phyloP scores from a whole-genome alignment of 441 rosid genomes.

The Gossypium trilobum region DNA sequence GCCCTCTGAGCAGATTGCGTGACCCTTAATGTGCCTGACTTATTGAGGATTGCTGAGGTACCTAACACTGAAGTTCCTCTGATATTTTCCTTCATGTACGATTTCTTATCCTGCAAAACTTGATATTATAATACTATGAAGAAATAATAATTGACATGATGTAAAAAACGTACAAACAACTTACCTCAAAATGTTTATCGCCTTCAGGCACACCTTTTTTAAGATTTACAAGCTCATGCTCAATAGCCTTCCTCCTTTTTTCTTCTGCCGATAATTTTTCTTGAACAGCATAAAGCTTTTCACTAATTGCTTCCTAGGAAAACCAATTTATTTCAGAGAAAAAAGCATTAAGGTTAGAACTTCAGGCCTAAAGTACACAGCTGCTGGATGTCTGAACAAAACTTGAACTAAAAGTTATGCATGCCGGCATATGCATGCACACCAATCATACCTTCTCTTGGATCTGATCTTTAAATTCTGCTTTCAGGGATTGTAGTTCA shows the following conservation, averaged over 20 bases:
- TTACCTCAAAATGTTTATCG: conserved; percentile 49
- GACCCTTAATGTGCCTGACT: conserved; percentile 52
- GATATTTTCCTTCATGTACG: conserved; percentile 41
- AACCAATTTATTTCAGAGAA: conserved; percentile 12
- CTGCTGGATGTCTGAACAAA: background rate
- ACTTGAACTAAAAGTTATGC: background rate
- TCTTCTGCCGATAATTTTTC: conserved; percentile 63
- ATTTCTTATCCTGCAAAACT: conserved; percentile 43
- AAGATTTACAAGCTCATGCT: conserved; percentile 52
- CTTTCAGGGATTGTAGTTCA: conserved; percentile 60
- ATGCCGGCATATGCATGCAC: background rate
- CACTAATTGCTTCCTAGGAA: conserved; percentile 48
- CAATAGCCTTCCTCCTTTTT: conserved; percentile 54
- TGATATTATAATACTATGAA: conserved; percentile 17
- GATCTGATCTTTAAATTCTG: conserved; percentile 39
- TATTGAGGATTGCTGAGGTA: conserved; percentile 31
- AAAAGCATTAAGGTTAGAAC: background rate
- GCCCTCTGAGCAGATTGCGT: conserved; percentile 66
- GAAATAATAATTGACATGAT: conserved; percentile 3
- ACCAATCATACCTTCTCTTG: conserved; percentile 51
- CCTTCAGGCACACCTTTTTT: conserved; percentile 51
- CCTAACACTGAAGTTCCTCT: conserved; percentile 41
- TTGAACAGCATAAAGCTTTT: conserved; percentile 48
- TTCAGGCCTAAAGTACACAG: background rate
- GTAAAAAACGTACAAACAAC: conserved; percentile 12